A percentile compares a stretch with the other conserved stretches of the same genome.
Conservation (phyloP, 2,329 filamentous ascomycete genomes). For the Escovopsis weberi region DNA sequence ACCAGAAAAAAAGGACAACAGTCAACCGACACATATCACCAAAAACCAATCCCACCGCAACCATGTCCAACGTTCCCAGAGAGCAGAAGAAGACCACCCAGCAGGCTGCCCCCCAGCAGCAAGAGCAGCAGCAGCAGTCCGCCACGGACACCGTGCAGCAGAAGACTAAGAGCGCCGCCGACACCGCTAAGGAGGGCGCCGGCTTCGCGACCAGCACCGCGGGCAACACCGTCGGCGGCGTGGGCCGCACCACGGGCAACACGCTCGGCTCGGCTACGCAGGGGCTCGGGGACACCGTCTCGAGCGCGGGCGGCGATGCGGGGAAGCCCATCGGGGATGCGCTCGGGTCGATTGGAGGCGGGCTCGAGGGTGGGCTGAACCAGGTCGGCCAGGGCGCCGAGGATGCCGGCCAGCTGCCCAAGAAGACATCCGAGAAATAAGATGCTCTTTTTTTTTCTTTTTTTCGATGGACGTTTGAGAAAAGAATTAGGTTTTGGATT, state of each 20-base stretch:
- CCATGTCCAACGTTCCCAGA: constrained; percentile 8
- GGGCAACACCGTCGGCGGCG: constrained; percentile 26
- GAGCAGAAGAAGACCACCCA: not conserved
- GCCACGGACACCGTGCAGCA: not conserved
- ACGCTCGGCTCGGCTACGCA: constrained; percentile 37
- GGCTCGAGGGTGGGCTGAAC: constrained; percentile 35
- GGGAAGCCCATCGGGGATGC: constrained; percentile 42
- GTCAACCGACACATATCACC: too few relatives aligned
- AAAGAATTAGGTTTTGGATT: too few relatives aligned
- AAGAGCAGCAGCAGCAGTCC: too few relatives aligned
- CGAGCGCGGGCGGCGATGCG: constrained; percentile 35
- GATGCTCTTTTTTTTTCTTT: constrained; percentile 8
- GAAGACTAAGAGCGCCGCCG: constrained; percentile 11
- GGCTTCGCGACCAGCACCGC: constrained; percentile 26
- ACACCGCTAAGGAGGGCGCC: constrained; percentile 19
- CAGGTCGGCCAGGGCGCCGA: constrained; percentile 39
- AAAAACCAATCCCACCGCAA: not conserved
- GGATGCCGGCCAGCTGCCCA: constrained; percentile 39
- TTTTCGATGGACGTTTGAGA: too few relatives aligned
- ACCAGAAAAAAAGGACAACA: not conserved
- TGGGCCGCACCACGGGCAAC: constrained; percentile 25
- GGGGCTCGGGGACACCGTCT: constrained; percentile 42
- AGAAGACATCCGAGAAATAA: too few relatives aligned
- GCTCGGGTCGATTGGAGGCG: constrained; percentile 35
- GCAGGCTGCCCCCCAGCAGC: too few relatives aligned